Conservation (phyloP, 352 stramenopile genomes). For the Blastocystis sp. region DNA sequence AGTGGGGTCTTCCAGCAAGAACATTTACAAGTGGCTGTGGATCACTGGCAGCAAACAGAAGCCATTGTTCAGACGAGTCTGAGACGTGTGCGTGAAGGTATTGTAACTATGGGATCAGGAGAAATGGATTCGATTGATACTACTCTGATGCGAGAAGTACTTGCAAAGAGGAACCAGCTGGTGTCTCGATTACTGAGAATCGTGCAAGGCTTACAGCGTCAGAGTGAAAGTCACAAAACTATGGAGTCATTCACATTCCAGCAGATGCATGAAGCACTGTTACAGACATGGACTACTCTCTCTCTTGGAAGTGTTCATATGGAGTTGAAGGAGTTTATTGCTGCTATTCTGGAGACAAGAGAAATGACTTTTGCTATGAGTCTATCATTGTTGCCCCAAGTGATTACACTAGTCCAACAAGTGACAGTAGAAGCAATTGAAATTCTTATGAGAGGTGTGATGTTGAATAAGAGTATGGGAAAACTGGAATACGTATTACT, state of each 20-base stretch:
- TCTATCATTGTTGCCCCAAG: neutral
- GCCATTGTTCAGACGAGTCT: neutral
- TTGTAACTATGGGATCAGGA: neutral
- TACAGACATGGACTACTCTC: neutral
- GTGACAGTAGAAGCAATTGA: neutral
- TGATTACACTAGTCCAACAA: conserved; percentile 18
- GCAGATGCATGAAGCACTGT: conserved; percentile 34
- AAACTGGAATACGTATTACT: conserved; percentile 59
- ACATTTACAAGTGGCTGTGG: neutral
- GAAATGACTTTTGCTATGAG: neutral
- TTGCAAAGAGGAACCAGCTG: neutral
- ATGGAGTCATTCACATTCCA: conserved; percentile 2
- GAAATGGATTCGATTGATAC: neutral
- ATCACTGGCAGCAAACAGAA: neutral
- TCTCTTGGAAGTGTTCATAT: neutral
- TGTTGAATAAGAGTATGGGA: conserved; percentile 51
- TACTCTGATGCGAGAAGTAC: neutral
- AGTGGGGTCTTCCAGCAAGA: neutral
- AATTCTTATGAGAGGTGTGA: conserved; percentile 16
- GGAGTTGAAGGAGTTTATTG: neutral
- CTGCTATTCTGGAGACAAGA: neutral
- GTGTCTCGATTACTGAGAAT: neutral
- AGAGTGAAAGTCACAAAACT: neutral
- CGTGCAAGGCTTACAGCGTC: neutral
- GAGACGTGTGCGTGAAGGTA: neutral